Evolutionary conservation across 1,139 yeast genomes (phyloP).

Genomic region (Pichia kudriavzevii): DNA sequence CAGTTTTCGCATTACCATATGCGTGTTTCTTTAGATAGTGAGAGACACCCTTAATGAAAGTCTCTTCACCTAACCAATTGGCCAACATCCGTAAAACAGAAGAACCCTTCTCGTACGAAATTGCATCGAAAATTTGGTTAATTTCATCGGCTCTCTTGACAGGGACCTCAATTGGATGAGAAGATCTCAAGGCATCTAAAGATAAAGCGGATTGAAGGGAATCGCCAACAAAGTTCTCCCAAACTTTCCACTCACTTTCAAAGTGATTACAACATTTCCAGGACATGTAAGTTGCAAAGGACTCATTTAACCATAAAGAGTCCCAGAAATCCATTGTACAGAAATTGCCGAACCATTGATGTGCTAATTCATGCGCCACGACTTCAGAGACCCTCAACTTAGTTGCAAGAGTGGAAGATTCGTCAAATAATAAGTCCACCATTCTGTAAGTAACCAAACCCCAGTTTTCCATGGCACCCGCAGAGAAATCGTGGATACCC

Average conservation of each 20-base stretch:
- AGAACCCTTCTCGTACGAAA: slow-evolving; percentile 51
- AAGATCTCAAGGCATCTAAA: slow-evolving; percentile 48
- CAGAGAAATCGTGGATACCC: slow-evolving; percentile 51
- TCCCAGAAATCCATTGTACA: slow-evolving; percentile 64
- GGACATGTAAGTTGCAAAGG: slow-evolving; percentile 57
- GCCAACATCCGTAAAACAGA: slow-evolving; percentile 50
- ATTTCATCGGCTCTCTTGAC: slow-evolving; percentile 49
- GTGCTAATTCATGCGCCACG: slow-evolving; percentile 55
- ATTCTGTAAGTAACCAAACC: slow-evolving; percentile 53
- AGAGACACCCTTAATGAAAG: slow-evolving; percentile 48
- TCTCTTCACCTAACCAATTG: slow-evolving; percentile 45
- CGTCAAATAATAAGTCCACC: slow-evolving; percentile 45
- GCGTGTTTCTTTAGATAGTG: slow-evolving; percentile 43
- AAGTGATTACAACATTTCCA: slow-evolving; percentile 45
- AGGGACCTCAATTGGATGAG: slow-evolving; percentile 57
- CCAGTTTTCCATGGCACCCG: slow-evolving; percentile 61
- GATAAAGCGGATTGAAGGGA: slow-evolving; percentile 46
- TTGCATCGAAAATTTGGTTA: slow-evolving; percentile 51
- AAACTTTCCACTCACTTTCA: slow-evolving; percentile 52
- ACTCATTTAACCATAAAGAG: slow-evolving; percentile 56
- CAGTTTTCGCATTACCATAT: slow-evolving; percentile 45
- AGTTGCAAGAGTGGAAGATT: slow-evolving; percentile 38
- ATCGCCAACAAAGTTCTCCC: slow-evolving; percentile 48
- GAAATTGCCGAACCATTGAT: slow-evolving; percentile 59
- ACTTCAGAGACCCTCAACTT: slow-evolving; percentile 51